Percentiles rank a stretch among this genome's conserved stretches.
phyloP scores from a whole-genome alignment of 2,329 filamentous ascomycete species.

The Apiospora sp. region DNA sequence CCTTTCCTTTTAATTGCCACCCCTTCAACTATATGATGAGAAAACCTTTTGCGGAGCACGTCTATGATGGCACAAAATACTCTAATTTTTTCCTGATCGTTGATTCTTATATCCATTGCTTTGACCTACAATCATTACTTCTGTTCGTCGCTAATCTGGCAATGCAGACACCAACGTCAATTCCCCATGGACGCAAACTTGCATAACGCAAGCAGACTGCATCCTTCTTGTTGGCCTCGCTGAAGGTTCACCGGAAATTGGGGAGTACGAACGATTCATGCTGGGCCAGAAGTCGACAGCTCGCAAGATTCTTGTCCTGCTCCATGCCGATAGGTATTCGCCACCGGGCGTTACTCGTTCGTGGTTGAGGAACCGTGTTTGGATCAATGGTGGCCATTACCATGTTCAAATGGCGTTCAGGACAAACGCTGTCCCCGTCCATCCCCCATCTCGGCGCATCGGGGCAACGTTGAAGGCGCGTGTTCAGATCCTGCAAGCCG shows the following conservation, averaged over 20 bases:
- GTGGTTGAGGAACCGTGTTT: slow-evolving; percentile 92
- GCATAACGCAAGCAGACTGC: slow-evolving; percentile 95
- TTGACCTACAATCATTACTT: slow-evolving; percentile 12
- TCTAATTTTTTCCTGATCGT: slow-evolving; percentile 74
- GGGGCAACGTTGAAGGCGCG: slow-evolving; percentile 88
- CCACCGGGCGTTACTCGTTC: slow-evolving; percentile 82
- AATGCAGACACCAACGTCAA: slow-evolving; percentile 88
- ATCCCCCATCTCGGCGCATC: slow-evolving; percentile 78
- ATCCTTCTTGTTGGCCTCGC: slow-evolving; percentile 92
- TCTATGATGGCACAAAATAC: slow-evolving; percentile 65
- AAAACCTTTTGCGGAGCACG: slow-evolving; percentile 57
- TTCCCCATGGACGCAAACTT: slow-evolving; percentile 97
- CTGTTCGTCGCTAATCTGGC: slow-evolving; percentile 40
- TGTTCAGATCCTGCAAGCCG: slow-evolving; percentile 93
- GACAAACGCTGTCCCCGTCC: slow-evolving; percentile 76
- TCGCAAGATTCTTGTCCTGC: slow-evolving; percentile 86
- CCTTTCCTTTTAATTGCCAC: slow-evolving; percentile 23
- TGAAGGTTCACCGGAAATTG: slow-evolving; percentile 87
- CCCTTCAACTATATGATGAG: slow-evolving; percentile 55
- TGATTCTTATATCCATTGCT: neutral
- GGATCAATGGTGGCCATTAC: slow-evolving; percentile 98
- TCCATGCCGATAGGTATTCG: slow-evolving; percentile 90
- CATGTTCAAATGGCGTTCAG: slow-evolving; percentile 96
- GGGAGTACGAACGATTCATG: slow-evolving; percentile 96
- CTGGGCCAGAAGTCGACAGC: slow-evolving; percentile 97